Conservation (phyloP, 805 yeast genomes). For the Metschnikowia bowlesiae region DNA sequence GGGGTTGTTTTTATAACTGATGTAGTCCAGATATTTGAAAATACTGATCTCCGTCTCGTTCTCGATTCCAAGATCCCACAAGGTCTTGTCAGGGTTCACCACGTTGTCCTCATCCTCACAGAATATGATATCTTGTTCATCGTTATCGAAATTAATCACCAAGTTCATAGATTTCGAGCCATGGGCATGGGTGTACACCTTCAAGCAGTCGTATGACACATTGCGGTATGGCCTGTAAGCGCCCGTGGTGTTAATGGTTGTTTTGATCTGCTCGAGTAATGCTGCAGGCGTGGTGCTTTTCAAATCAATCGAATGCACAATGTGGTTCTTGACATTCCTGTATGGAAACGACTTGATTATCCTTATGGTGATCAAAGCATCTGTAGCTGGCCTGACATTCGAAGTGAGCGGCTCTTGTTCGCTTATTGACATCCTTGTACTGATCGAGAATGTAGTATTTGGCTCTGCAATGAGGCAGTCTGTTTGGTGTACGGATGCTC, state of each 20-base stretch:
- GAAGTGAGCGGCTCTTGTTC: conserved; percentile 61
- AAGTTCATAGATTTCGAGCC: conserved; percentile 90
- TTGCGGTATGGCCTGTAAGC: conserved; percentile 78
- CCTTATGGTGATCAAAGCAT: conserved; percentile 78
- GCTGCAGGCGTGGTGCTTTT: conserved; percentile 61
- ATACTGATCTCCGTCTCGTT: conserved; percentile 91
- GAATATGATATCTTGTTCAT: conserved; percentile 60
- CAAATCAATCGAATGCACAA: conserved; percentile 67
- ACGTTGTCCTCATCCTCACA: conserved; percentile 17
- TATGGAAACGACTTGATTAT: conserved; percentile 88
- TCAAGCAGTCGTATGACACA: conserved; percentile 68
- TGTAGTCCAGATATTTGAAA: conserved; percentile 67
- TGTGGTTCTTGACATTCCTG: conserved; percentile 76
- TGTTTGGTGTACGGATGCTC: conserved; percentile 13
- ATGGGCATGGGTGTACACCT: conserved; percentile 91
- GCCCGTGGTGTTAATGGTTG: conserved; percentile 52
- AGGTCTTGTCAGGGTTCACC: conserved; percentile 16
- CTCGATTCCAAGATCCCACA: conserved; percentile 44
- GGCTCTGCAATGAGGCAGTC: conserved; percentile 11
- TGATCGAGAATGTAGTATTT: background rate
- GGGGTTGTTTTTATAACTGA: conserved; percentile 70
- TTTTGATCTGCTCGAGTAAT: conserved; percentile 49
- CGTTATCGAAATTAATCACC: conserved; percentile 82
- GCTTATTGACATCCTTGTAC: background rate
- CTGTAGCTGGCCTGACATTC: conserved; percentile 64